Conservation (phyloP, 768 basidiomycete genomes). For the Pholiota microspora region DNA sequence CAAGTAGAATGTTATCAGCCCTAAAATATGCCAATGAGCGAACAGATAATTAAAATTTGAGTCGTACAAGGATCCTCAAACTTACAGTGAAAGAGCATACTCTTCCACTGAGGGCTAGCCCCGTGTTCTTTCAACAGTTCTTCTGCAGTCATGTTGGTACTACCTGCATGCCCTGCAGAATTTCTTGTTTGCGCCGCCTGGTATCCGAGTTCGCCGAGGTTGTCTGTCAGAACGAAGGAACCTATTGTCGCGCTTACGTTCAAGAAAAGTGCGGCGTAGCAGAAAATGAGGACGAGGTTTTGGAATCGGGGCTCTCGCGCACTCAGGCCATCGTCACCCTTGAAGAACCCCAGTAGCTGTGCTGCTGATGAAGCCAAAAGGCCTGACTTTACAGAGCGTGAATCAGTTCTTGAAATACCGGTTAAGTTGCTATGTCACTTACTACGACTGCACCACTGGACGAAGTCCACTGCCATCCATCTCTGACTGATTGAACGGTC, state of each 20-base stretch:
- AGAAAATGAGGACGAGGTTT: conserved; percentile 10
- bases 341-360: conserved; percentile 16
- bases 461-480: conserved; percentile 19
- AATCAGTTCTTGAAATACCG: not conserved
- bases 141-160: not conserved
- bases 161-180: not conserved
- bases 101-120: conserved; percentile 1
- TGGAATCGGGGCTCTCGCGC: not conserved
- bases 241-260: conserved; percentile 21
- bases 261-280: conserved; percentile 15
- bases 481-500: conserved; percentile 7
- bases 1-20: conserved; percentile 15
- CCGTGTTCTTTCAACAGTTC: conserved; percentile 7
- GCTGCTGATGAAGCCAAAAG: conserved; percentile 14
- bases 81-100: conserved; percentile 14
- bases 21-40: too few relatives aligned
- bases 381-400: conserved; percentile 10
- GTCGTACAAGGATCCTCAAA: not conserved
- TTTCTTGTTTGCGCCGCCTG: not conserved
- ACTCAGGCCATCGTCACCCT: not conserved
- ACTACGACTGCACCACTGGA: conserved; percentile 18
- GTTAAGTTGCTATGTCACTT: not conserved
- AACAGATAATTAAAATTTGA: too few relatives aligned
- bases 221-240: conserved; percentile 20
- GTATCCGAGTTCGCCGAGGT: conserved; percentile 15